A percentile compares a stretch with the other conserved stretches of the same genome.
Conservation (phyloP, 2,329 filamentous ascomycete species). For the Rosellinia necatrix region DNA sequence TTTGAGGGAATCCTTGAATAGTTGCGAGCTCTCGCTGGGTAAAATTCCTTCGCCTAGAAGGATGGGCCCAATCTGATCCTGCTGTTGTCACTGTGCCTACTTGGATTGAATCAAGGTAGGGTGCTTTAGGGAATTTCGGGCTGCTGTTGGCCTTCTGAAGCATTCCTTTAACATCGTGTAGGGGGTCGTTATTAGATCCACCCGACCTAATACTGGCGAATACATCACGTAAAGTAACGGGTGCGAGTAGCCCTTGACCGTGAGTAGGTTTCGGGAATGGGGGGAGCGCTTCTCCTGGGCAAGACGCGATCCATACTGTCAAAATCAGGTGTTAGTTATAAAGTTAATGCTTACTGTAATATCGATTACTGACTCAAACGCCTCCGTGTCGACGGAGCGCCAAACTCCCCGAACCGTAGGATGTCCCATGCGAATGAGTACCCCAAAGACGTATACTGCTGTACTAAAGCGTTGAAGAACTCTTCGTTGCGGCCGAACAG, state of each 20-base stretch:
- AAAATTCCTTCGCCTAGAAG: slow-evolving; percentile 62
- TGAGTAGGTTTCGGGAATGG: slow-evolving; percentile 67
- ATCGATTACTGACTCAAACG: too few species aligned
- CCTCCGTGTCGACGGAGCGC: slow-evolving; percentile 51
- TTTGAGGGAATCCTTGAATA: slow-evolving; percentile 68
- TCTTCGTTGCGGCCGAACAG: slow-evolving; percentile 52
- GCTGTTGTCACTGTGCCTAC: slow-evolving; percentile 67
- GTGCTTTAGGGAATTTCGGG: slow-evolving; percentile 33
- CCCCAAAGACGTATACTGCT: slow-evolving; percentile 64
- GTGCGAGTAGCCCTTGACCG: slow-evolving; percentile 44
- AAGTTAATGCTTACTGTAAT: too few species aligned
- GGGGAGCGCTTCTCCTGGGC: slow-evolving; percentile 72
- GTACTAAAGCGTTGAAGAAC: slow-evolving; percentile 62
- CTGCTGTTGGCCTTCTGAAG: slow-evolving; percentile 26
- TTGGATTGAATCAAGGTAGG: slow-evolving; percentile 51
- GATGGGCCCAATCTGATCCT: slow-evolving; percentile 65
- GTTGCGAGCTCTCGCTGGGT: slow-evolving; percentile 69
- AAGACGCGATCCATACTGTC: slow-evolving; percentile 61
- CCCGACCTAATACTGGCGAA: slow-evolving; percentile 39
- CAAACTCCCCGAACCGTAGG: slow-evolving; percentile 55
- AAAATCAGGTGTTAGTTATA: too few species aligned
- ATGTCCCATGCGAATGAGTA: slow-evolving; percentile 73
- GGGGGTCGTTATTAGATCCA: slow-evolving; percentile 15
- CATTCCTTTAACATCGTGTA: slow-evolving; percentile 44
- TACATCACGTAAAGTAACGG: slow-evolving; percentile 49